These are phyloP conservation scores for Penicillium goetzii DNA, from an alignment of 495 filamentous ascomycete genomes.

Conservation along the genomic window DNA sequence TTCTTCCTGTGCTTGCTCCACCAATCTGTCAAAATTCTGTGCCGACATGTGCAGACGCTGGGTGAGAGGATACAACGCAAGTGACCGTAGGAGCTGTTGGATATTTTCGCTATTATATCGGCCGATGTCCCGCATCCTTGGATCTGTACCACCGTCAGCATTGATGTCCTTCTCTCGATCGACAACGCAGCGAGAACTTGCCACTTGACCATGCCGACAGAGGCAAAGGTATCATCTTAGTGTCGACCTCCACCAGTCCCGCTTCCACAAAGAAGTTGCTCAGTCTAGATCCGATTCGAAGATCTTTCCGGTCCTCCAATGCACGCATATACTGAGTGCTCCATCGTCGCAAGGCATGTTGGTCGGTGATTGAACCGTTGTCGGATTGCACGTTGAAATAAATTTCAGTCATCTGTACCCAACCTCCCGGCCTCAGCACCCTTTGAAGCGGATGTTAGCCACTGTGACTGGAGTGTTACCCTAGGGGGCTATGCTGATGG, in stretches of 20 bases:
- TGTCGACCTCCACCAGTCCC: conserved; percentile 76
- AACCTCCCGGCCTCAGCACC: conserved; percentile 71
- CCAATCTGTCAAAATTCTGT: conserved; percentile 64
- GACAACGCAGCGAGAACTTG: conserved; percentile 38
- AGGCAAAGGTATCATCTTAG: conserved; percentile 69
- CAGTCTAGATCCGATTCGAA: conserved; percentile 67
- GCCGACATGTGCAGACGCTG: conserved; percentile 62
- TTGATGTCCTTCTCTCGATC: conserved; percentile 5
- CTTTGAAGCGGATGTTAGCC: conserved; percentile 31
- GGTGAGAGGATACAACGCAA: conserved; percentile 66
- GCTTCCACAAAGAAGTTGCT: conserved; percentile 63
- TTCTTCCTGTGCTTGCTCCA: conserved; percentile 68
- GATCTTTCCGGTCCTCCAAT: conserved; percentile 69
- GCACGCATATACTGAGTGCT: conserved; percentile 69
- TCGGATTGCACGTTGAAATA: conserved; percentile 89
- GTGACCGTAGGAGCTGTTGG: conserved; percentile 60
- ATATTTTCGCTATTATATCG: conserved; percentile 63
- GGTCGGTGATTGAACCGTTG: conserved; percentile 75
- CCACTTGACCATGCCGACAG: conserved; percentile 76
- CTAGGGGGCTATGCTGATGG: neutral
- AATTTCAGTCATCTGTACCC: conserved; percentile 90
- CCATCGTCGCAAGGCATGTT: conserved; percentile 74
- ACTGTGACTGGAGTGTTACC: conserved; percentile 22
- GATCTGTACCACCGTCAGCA: conserved; percentile 46
- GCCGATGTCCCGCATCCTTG: conserved; percentile 65